These are phyloP conservation scores for Phialemonium atrogriseum DNA, from an alignment of 2,329 filamentous ascomycete species.

Conservation along the genomic window DNA sequence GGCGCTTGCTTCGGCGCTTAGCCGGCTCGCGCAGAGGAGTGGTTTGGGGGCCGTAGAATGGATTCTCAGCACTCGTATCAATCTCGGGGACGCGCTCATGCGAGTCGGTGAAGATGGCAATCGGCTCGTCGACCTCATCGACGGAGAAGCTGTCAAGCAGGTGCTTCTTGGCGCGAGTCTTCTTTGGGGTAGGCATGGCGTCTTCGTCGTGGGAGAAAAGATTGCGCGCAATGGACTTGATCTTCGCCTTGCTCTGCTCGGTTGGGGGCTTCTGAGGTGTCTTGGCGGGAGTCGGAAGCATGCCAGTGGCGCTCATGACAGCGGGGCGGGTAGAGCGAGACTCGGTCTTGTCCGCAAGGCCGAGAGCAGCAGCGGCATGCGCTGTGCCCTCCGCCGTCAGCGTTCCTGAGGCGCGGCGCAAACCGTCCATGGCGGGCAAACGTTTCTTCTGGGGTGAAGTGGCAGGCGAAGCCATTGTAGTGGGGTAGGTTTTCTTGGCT, in stretches of 20 bases:
- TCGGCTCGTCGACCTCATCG: slow-evolving; percentile 49
- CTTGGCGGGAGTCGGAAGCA: slow-evolving; percentile 72
- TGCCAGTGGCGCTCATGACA: slow-evolving; percentile 27
- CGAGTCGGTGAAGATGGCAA: slow-evolving; percentile 70
- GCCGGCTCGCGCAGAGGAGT: slow-evolving; percentile 28
- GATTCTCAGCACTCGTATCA: slow-evolving; percentile 61
- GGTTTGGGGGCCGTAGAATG: slow-evolving; percentile 52
- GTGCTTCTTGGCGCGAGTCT: slow-evolving; percentile 49
- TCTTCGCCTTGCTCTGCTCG: slow-evolving; percentile 39
- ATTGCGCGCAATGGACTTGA: slow-evolving; percentile 49
- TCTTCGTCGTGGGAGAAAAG: slow-evolving; percentile 55
- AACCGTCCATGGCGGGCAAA: slow-evolving; percentile 35
- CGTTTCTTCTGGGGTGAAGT: slow-evolving; percentile 44
- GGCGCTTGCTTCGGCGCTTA: slow-evolving; percentile 47
- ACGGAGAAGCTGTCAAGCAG: slow-evolving; percentile 50
- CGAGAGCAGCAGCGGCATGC: slow-evolving; percentile 33
- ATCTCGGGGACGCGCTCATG: slow-evolving; percentile 67
- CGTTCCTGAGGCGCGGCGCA: slow-evolving; percentile 36
- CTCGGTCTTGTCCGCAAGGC: slow-evolving; percentile 21
- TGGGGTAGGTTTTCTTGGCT: slow-evolving; percentile 12
- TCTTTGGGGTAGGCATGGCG: slow-evolving; percentile 50
- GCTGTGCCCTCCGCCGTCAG: slow-evolving; percentile 34
- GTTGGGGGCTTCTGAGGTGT: slow-evolving; percentile 60
- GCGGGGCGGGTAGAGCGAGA: slow-evolving; percentile 17
- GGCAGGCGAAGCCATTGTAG: slow-evolving; percentile 32